Evolutionary conservation across 208 protist genomes (phyloP), one percentile per base, ranked within the genome.

Genomic region (Strigomonas galati): DNA sequence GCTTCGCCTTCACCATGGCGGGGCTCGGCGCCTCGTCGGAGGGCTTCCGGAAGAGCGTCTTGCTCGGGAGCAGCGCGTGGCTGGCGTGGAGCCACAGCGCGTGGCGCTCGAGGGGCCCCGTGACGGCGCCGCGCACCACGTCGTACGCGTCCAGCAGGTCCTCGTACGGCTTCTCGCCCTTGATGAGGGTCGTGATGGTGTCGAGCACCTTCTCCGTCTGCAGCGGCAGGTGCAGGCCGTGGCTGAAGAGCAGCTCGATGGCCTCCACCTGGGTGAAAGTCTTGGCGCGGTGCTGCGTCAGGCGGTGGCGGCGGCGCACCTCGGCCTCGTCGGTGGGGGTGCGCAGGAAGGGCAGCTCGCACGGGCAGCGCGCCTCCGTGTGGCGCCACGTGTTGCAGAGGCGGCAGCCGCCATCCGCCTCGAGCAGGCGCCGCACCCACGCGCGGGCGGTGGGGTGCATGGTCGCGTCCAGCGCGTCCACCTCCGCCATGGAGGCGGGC

Each of bases 81-180:
- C 83, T 86, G 35, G 89, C 86, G 73, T 92, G 85, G 5, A 92
- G 37, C 89, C 89, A 95, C 54, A 95, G 65, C 27, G 89, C 89
- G 66, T 95, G 89, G 7, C 84, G 82, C 72, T 95, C 87, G 15
- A 71, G 61, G 12, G 87, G 81, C 15, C 89, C 86, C 9, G 85
- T 93, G 15, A 86, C 70, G 12, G 86, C 82, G 14, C 87, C 89
- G 10, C 89, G 84, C 65, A 95, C 87, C 24, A 65, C 76, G 65
- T 95, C 89, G 53, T 90, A 91, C 23, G 89, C 86, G 17, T 72
- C 75, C 21, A 95, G 75, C n/a, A 95, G 37, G 43, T 91, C 78
- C 21, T 93, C 89, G 64, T 87, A 92, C 12, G 81, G 71, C 37
- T 70, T 55, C 56, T 91, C 83, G 4, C 85, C 73, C 40, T 72